phyloP scores from a whole-genome alignment of 1,284 basidiomycete genomes.

The Ustilago xerochloae region DNA sequence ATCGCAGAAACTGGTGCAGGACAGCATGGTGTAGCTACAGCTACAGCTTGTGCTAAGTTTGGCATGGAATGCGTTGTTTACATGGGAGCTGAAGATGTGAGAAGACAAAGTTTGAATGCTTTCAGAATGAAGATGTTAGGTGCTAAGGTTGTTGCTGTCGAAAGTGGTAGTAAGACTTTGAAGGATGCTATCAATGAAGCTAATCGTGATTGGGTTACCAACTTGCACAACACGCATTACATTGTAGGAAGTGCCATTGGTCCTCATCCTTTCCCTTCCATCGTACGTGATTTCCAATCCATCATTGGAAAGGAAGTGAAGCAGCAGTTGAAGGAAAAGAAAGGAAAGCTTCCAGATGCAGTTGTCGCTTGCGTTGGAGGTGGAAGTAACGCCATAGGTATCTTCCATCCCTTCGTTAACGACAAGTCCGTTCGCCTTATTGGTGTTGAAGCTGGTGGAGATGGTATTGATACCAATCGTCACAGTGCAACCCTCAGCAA shows the following conservation, averaged over 20 bases:
- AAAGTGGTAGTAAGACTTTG: conserved; percentile 91
- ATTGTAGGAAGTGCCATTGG: conserved; percentile 97
- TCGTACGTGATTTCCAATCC: conserved; percentile 97
- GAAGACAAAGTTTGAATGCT: conserved; percentile 93
- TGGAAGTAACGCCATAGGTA: conserved; percentile 94
- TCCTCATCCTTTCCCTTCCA: conserved; percentile 98
- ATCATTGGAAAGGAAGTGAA: conserved; percentile 97
- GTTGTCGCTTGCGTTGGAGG: conserved; percentile 98
- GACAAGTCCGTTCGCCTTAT: conserved; percentile 62
- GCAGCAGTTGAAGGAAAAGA: conserved; percentile 79
- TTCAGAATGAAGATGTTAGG: conserved; percentile 98
- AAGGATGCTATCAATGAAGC: conserved; percentile 80
- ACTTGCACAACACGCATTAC: conserved; percentile 87
- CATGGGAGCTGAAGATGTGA: conserved; percentile 99
- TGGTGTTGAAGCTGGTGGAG: conserved; percentile 69
- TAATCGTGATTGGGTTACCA: conserved; percentile 91
- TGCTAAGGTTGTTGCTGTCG: conserved; percentile 84
- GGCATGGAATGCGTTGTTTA: conserved; percentile 95
- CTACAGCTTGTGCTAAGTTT: conserved; percentile 96
- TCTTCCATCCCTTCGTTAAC: conserved; percentile 62
- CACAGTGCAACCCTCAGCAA: conserved; percentile 93
- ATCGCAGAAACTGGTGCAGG: conserved; percentile 99
- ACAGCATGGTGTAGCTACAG: conserved; percentile 98
- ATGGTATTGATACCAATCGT: conserved; percentile 84
- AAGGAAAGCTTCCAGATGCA: conserved; percentile 89